A percentile compares a stretch with the other conserved stretches of the same genome.
Conservation (phyloP, 495 filamentous ascomycete species). For the Penicillium paradoxum region DNA sequence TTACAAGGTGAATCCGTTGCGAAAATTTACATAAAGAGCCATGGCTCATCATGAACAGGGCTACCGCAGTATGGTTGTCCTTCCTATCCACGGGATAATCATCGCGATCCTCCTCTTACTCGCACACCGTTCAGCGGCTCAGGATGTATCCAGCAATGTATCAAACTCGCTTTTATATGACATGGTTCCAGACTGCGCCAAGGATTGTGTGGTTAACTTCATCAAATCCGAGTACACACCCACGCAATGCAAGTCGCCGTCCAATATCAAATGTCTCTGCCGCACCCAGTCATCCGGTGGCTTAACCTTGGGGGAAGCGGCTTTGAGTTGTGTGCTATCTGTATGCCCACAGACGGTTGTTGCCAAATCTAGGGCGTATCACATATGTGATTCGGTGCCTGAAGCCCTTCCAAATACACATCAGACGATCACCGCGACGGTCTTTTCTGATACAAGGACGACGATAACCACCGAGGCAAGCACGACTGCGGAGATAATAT, state of each 20-base stretch:
- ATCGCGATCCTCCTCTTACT: conserved; percentile 23
- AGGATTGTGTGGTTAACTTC: conserved; percentile 57
- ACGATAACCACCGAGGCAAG: conserved; percentile 15
- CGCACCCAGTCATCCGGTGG: conserved; percentile 51
- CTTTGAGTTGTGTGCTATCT: conserved; percentile 56
- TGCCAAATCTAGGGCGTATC: conserved; percentile 39
- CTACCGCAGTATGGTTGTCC: conserved; percentile 34
- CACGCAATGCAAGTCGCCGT: conserved; percentile 41
- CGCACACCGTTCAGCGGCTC: conserved; percentile 9
- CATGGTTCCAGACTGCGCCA: conserved; percentile 60
- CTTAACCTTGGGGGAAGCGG: conserved; percentile 66
- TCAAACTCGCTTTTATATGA: conserved; percentile 23
- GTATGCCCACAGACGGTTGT: conserved; percentile 29
- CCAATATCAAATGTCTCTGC: conserved; percentile 60
- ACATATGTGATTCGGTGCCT: conserved; percentile 52
- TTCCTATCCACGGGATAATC: conserved; percentile 25
- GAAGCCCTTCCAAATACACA: conserved; percentile 56
- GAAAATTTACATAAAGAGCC: too few species aligned
- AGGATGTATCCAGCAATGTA: conserved; percentile 11
- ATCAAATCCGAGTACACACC: conserved; percentile 51
- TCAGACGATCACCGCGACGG: conserved; percentile 54
- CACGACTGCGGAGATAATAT: background rate
- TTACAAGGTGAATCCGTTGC: conserved; percentile 17
- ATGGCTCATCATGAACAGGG: conserved; percentile 4
- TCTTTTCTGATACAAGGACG: conserved; percentile 34